Conservation (phyloP, 208 protist genomes). For the Leishmania turanica region DNA sequence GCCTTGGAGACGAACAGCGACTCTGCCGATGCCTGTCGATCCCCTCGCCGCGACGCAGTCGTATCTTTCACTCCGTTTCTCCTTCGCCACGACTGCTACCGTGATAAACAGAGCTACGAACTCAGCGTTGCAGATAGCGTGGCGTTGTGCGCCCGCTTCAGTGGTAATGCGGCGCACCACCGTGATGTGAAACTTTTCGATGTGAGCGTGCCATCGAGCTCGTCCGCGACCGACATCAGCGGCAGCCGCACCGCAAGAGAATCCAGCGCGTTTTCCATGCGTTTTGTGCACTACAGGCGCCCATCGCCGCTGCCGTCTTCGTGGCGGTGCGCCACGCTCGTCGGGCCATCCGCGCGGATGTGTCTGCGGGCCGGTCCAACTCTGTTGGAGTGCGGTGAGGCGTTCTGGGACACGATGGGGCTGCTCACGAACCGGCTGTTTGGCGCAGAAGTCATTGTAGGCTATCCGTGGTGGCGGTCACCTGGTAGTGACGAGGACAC, state of each 20-base stretch:
- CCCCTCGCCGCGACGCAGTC: constrained; percentile 9
- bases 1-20: not conserved
- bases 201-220: not conserved
- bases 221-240: not conserved
- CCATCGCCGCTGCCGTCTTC: constrained; percentile 23
- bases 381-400: constrained; percentile 26
- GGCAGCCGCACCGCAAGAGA: not conserved
- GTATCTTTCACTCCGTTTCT: constrained; percentile 19
- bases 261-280: constrained; percentile 13
- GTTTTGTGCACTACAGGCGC: constrained; percentile 11
- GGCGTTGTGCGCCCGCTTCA: not conserved
- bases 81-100: constrained; percentile 15
- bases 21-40: not conserved
- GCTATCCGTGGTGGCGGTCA: constrained; percentile 26
- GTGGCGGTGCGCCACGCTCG: constrained; percentile 6
- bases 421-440: constrained; percentile 33
- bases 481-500: not conserved
- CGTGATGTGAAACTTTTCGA: constrained; percentile 2
- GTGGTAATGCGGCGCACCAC: not conserved
- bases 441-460: constrained; percentile 15
- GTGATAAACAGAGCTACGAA: constrained; percentile 25
- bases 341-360: constrained; percentile 10
- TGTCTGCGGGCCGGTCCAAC: constrained; percentile 8
- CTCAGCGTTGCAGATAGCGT: constrained; percentile 10
- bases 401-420: constrained; percentile 29